Evolutionary conservation across 1,139 yeast genomes (phyloP).

Genomic region (Pichia sp.): DNA sequence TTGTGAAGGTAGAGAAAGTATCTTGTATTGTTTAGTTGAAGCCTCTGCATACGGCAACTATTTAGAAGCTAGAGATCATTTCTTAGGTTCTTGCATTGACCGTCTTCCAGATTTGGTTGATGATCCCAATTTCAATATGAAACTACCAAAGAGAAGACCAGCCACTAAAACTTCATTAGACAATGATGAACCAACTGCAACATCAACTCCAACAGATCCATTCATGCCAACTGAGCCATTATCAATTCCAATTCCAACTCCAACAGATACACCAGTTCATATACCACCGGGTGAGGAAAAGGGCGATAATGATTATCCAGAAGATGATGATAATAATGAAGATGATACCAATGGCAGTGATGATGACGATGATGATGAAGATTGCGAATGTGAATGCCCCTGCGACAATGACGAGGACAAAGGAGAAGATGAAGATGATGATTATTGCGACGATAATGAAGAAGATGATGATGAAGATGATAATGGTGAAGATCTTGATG

Average conservation of each 20-base stretch:
- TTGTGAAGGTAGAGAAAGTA: constrained; percentile 32
- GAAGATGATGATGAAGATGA: neutral
- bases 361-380: constrained; percentile 2
- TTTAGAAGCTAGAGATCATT: constrained; percentile 53
- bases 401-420: neutral
- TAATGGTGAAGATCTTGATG: neutral
- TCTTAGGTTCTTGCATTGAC: constrained; percentile 52
- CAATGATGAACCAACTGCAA: neutral
- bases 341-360: too few species aligned
- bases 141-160: constrained; percentile 15
- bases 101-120: constrained; percentile 25
- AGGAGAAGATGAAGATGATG: neutral
- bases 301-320: constrained; percentile 1
- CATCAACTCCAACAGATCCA: neutral
- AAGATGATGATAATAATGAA: constrained; percentile 5
- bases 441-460: neutral
- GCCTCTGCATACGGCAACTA: constrained; percentile 48
- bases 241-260: neutral
- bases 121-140: constrained; percentile 24
- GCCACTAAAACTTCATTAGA: neutral
- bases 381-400: constrained; percentile 4
- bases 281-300: neutral
- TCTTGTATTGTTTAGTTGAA: constrained; percentile 41
- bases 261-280: neutral
- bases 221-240: constrained; percentile 2